These are phyloP conservation scores for Cystobasidium pallidum DNA, from an alignment of 1,284 basidiomycete species.

Conservation along the genomic window DNA sequence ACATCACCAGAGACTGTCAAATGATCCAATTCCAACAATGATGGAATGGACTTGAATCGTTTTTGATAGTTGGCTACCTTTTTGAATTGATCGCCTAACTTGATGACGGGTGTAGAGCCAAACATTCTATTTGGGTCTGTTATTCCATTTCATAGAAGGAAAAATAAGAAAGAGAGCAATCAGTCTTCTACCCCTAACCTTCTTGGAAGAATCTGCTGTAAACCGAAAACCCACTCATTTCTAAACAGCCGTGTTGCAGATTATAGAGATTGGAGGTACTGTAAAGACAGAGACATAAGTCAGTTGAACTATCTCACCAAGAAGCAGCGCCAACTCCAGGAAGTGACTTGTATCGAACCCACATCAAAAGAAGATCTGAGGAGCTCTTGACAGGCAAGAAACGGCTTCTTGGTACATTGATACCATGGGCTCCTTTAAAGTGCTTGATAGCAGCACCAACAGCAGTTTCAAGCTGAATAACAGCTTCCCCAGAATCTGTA, in stretches of 20 bases:
- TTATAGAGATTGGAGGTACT: slow-evolving; percentile 98
- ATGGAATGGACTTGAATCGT: slow-evolving; percentile 95
- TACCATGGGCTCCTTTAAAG: slow-evolving; percentile 89
- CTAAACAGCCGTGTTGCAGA: slow-evolving; percentile 88
- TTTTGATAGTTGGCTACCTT: slow-evolving; percentile 97
- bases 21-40: slow-evolving; percentile 77
- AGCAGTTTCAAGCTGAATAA: slow-evolving; percentile 91
- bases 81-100: slow-evolving; percentile 72
- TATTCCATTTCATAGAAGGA: no score
- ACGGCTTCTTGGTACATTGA: slow-evolving; percentile 95
- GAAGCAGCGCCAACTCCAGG: no score
- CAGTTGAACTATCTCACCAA: no score
- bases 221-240: slow-evolving; percentile 68
- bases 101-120: slow-evolving; percentile 92
- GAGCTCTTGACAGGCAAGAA: slow-evolving; percentile 88
- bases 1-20: slow-evolving; percentile 96
- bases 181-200: not conserved
- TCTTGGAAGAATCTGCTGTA: no score
- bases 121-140: slow-evolving; percentile 79
- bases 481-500: slow-evolving; percentile 84
- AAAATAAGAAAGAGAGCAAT: not conserved
- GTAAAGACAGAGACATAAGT: no score
- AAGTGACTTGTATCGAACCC: not conserved
- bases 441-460: slow-evolving; percentile 98
- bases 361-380: slow-evolving; percentile 53